Evolutionary conservation across 2,329 filamentous ascomycete genomes (phyloP).

Genomic region (Hypoxylon sp.): DNA sequence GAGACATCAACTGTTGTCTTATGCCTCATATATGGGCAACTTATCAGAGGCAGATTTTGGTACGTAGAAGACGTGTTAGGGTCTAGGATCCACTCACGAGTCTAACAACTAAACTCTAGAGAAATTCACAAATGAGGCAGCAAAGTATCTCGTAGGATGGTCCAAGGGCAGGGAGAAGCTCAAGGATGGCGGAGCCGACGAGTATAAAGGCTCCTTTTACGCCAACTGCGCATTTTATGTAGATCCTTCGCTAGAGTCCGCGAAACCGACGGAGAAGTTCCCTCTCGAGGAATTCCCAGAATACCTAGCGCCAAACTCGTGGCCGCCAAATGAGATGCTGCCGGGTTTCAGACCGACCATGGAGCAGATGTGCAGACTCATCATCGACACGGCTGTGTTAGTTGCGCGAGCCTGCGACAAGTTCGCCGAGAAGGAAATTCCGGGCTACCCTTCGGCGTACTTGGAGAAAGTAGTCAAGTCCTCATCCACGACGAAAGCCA

Average conservation of each 20-base stretch:
- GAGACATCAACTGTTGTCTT: slow-evolving; percentile 82
- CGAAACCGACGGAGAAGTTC: slow-evolving; percentile 71
- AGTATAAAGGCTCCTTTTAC: slow-evolving; percentile 86
- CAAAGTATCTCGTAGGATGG: slow-evolving; percentile 81
- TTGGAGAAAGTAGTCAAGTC: slow-evolving; percentile 88
- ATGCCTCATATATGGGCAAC: slow-evolving; percentile 90
- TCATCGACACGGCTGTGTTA: slow-evolving; percentile 90
- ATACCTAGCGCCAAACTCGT: slow-evolving; percentile 91
- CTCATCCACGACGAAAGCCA: slow-evolving; percentile 90
- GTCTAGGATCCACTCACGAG: background rate
- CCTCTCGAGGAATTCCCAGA: slow-evolving; percentile 79
- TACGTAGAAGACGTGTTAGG: slow-evolving; percentile 57
- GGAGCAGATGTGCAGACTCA: slow-evolving; percentile 82
- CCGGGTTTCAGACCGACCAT: slow-evolving; percentile 82
- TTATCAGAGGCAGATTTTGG: slow-evolving; percentile 79
- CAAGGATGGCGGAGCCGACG: slow-evolving; percentile 82
- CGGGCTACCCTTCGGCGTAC: slow-evolving; percentile 82
- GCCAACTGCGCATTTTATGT: slow-evolving; percentile 86
- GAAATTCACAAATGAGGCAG: slow-evolving; percentile 70
- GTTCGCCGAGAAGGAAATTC: slow-evolving; percentile 84
- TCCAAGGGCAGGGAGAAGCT: slow-evolving; percentile 86
- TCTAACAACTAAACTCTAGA: slow-evolving; percentile 51
- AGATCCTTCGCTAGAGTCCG: slow-evolving; percentile 72
- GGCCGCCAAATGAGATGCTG: slow-evolving; percentile 79
- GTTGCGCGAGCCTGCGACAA: slow-evolving; percentile 92